Evolutionary conservation across 495 filamentous ascomycete species (phyloP).

Genomic region (Penicillium egyptiacum): DNA sequence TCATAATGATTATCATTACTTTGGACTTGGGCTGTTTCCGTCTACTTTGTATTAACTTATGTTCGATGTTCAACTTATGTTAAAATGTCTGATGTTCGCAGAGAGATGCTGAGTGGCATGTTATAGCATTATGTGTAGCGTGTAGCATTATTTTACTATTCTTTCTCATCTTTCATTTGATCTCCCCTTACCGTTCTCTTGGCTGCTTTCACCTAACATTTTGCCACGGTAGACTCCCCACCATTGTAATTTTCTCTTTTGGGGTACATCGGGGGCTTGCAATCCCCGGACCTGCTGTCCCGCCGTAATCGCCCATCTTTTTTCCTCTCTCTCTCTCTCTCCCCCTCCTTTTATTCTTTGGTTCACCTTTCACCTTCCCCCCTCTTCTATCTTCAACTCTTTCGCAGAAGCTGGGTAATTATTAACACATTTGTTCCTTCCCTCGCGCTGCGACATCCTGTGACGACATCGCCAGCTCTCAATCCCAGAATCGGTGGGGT

Average conservation of each 20-base stretch:
- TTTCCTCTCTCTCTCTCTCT: slow-evolving; percentile 24
- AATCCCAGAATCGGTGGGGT: slow-evolving; percentile 25
- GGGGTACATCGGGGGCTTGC: slow-evolving; percentile 21
- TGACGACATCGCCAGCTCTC: slow-evolving; percentile 32
- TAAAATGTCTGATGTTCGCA: not conserved
- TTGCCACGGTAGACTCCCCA: slow-evolving; percentile 37
- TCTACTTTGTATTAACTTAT: not conserved
- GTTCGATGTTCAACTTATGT: too few species aligned
- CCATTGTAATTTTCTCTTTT: slow-evolving; percentile 32
- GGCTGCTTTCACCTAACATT: slow-evolving; percentile 21
- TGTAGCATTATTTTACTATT: not conserved
- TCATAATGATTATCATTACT: slow-evolving; percentile 36
- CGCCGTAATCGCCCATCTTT: slow-evolving; percentile 28
- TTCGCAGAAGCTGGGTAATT: slow-evolving; percentile 31
- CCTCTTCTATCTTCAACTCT: slow-evolving; percentile 22
- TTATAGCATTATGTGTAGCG: not conserved
- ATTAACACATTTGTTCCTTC: slow-evolving; percentile 13
- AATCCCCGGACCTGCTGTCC: slow-evolving; percentile 36
- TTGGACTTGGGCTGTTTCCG: slow-evolving; percentile 1
- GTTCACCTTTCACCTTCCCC: slow-evolving; percentile 24
- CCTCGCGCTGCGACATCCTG: slow-evolving; percentile 27
- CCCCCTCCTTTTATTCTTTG: slow-evolving; percentile 25
- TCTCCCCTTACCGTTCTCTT: slow-evolving; percentile 4
- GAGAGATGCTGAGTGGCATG: not conserved
- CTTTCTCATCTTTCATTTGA: not conserved